Base-by-base conservation (phyloP, 106 monocot genomes). In the Posidonia australis region DNA sequence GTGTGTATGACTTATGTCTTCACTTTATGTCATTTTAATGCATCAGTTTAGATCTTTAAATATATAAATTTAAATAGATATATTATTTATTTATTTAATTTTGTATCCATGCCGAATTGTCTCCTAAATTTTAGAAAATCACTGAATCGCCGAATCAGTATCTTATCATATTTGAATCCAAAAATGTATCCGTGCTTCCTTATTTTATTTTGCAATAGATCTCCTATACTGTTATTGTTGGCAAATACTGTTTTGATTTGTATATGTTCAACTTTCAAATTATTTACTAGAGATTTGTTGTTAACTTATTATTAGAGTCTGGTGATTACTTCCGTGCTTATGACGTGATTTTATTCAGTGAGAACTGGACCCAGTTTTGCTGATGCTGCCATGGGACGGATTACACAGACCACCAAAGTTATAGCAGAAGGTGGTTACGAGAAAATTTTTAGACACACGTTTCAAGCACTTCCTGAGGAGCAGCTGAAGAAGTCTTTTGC, bases 391-490 rank as follows among this genome's bases (percentile, higher is more conserved):
- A 72, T 72, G 72, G 72, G 72, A 26, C 48, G 63, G 29, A 72
- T 72, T 28, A 32, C 72, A 32, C 72, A 72, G 64, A 53, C 62
- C 4, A 64, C 72, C 26, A 72, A 72, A 64, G 72, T 72, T 13
- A 41, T 72, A 44, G 72, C 72, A 51, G 72, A 72, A 54, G 72
- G 63, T 49, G 72, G 72, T 54, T 72, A 72, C 54, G 72, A 72
- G 27, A 72, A 72, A 27, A 72, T 72, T 12, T 72, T 72, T 42
- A 42, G 54, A 18, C 25, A 55, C 27, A 64, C 72, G 19, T 72
- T 72, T 46, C 63, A 72, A 13, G 42, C 43, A 5, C 53, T 63
- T 53, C 70, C 72, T 1, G 72, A 72, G 36, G 72, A 72, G 53
- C 28, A 72, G 31, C 64, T 72, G 11, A 72, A 64, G 31, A 62